Conservation (phyloP, 2,329 filamentous ascomycete species). For the Davidsoniella virescens region DNA sequence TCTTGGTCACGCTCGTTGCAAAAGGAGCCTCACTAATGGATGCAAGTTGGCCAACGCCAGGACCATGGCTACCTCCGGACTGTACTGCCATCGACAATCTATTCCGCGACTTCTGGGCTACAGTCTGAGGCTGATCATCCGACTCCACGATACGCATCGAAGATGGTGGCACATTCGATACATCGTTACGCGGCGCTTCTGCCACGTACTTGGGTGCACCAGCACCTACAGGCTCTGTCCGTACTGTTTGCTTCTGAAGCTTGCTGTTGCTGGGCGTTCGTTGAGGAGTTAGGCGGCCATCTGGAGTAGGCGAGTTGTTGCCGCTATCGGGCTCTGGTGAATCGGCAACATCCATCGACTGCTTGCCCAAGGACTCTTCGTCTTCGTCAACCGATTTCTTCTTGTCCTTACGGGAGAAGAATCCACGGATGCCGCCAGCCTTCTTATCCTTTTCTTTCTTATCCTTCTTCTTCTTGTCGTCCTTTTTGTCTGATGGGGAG, state of each 20-base stretch:
- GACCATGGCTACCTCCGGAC: background rate
- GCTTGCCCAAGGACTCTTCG: slow-evolving; percentile 34
- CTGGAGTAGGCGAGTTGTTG: slow-evolving; percentile 17
- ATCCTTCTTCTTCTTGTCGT: slow-evolving; percentile 60
- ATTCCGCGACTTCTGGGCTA: slow-evolving; percentile 5
- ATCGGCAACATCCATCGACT: slow-evolving; percentile 13
- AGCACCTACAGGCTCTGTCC: slow-evolving; percentile 13
- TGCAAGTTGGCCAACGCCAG: background rate
- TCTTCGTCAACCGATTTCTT: slow-evolving; percentile 40
- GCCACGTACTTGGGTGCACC: slow-evolving; percentile 10
- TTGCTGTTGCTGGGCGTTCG: slow-evolving; percentile 40
- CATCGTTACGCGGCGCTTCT: slow-evolving; percentile 32
- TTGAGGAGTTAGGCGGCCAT: slow-evolving; percentile 30
- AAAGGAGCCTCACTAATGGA: slow-evolving; percentile 17
- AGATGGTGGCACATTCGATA: slow-evolving; percentile 38
- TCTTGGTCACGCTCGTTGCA: slow-evolving; percentile 33
- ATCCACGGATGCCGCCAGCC: slow-evolving; percentile 38
- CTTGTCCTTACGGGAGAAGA: slow-evolving; percentile 48
- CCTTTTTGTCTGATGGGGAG: slow-evolving; percentile 44
- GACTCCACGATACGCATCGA: slow-evolving; percentile 44
- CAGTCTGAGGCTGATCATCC: slow-evolving; percentile 27
- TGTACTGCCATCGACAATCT: slow-evolving; percentile 6
- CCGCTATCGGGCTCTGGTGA: slow-evolving; percentile 6
- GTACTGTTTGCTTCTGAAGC: slow-evolving; percentile 47
- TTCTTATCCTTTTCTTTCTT: slow-evolving; percentile 57